phyloP scores from a whole-genome alignment of 176 grass and related monocot species.

The Lolium multiflorum region DNA sequence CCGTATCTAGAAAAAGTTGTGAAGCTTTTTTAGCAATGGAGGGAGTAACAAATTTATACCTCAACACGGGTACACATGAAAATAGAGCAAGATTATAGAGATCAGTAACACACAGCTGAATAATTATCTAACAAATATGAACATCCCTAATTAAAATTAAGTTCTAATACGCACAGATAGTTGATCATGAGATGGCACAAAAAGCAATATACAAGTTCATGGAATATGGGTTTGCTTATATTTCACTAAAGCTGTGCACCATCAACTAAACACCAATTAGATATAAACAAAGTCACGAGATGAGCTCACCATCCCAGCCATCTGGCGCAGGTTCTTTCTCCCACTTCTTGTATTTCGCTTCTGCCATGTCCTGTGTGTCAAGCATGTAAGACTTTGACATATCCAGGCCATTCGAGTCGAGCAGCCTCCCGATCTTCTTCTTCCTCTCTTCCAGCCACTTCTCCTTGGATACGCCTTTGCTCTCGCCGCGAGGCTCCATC shows the following conservation, averaged over 20 bases:
- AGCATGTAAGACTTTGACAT: slow-evolving; percentile 96
- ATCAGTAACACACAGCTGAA: neutral
- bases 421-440: slow-evolving; percentile 92
- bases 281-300: neutral
- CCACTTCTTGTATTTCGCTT: slow-evolving; percentile 96
- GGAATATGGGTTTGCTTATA: neutral
- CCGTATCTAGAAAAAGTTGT: too few relatives aligned
- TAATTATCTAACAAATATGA: neutral
- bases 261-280: neutral
- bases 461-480: slow-evolving; percentile 90
- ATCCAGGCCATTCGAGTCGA: slow-evolving; percentile 94
- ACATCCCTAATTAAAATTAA: neutral
- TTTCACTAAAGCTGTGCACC: neutral
- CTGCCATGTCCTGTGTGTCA: slow-evolving; percentile 80
- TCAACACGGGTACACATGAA: neutral
- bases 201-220: neutral
- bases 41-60: neutral
- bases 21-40: too few relatives aligned
- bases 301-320: slow-evolving; percentile 87
- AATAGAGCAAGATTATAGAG: neutral
- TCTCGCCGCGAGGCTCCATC: slow-evolving; percentile 77
- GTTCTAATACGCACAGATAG: neutral
- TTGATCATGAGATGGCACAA: neutral
- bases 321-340: slow-evolving; percentile 91
- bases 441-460: slow-evolving; percentile 96